These are phyloP conservation scores for Kondoa subrosea DNA, from an alignment of 768 basidiomycete genomes.

Conservation along the genomic window DNA sequence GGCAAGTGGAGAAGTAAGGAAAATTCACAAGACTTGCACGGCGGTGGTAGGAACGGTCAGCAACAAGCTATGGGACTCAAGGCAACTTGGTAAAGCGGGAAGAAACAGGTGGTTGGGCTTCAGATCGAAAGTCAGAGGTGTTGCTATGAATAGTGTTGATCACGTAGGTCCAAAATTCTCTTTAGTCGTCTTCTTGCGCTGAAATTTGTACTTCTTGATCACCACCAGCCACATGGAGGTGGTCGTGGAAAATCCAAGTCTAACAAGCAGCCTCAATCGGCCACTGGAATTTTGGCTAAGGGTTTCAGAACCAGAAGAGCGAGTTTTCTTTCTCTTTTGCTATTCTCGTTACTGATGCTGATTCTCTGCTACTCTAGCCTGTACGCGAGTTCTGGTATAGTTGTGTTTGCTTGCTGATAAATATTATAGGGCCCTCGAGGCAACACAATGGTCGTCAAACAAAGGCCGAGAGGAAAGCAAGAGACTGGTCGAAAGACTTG, in stretches of 20 bases:
- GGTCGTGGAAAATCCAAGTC: conserved; percentile 96
- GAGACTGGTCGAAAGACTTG: conserved; percentile 30
- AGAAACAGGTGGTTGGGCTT: conserved; percentile 31
- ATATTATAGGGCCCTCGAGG: conserved; percentile 45
- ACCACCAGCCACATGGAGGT: conserved; percentile 44
- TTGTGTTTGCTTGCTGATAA: too few species aligned
- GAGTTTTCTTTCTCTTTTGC: neutral
- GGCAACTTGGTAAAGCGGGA: conserved; percentile 79
- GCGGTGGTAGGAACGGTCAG: conserved; percentile 85
- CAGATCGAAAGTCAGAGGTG: conserved; percentile 17
- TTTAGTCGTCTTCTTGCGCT: too few species aligned
- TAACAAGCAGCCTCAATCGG: conserved; percentile 56
- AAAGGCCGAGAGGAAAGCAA: conserved; percentile 59
- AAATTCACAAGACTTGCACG: conserved; percentile 54
- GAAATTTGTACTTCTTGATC: conserved; percentile 34
- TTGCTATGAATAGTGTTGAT: conserved; percentile 25
- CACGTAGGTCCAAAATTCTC: conserved; percentile 8
- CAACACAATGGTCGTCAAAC: conserved; percentile 74
- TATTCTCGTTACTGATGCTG: neutral
- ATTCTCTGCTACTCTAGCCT: conserved; percentile 3
- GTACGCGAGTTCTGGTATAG: too few species aligned
- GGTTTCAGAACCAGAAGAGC: conserved; percentile 79
- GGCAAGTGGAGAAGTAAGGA: conserved; percentile 82
- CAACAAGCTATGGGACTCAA: conserved; percentile 74
- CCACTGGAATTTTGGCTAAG: conserved; percentile 43